Conservation (phyloP, 1,139 yeast species). For the Debaryomyces nepalensis region DNA sequence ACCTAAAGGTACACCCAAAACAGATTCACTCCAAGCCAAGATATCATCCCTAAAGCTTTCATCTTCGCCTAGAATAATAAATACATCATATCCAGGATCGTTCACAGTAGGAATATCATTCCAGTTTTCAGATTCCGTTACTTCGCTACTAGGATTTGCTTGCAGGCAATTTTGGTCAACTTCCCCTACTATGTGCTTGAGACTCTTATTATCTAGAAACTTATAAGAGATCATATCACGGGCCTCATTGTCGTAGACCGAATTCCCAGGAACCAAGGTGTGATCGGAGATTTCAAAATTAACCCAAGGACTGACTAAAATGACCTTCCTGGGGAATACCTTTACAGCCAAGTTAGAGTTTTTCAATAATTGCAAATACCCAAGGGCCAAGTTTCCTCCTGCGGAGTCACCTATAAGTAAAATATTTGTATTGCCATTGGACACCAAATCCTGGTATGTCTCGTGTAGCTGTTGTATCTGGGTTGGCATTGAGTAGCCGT, state of each 20-base stretch:
- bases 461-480: slow-evolving; percentile 41
- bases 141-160: slow-evolving; percentile 23
- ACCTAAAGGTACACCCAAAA: slow-evolving; percentile 33
- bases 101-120: slow-evolving; percentile 36
- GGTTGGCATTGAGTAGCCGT: slow-evolving; percentile 38
- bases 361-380: slow-evolving; percentile 34
- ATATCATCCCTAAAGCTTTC: slow-evolving; percentile 50
- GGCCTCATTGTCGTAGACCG: slow-evolving; percentile 38
- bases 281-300: slow-evolving; percentile 23
- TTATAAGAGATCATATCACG: slow-evolving; percentile 36
- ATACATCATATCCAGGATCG: slow-evolving; percentile 30
- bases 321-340: slow-evolving; percentile 36
- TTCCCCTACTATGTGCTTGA: slow-evolving; percentile 18
- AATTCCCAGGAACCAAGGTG: slow-evolving; percentile 32
- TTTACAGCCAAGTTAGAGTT: slow-evolving; percentile 8
- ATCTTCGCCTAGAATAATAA: slow-evolving; percentile 47
- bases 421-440: slow-evolving; percentile 33
- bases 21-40: slow-evolving; percentile 40
- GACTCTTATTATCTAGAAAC: slow-evolving; percentile 12
- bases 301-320: slow-evolving; percentile 48
- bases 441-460: slow-evolving; percentile 33
- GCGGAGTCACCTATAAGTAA: slow-evolving; percentile 48
- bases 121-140: slow-evolving; percentile 37
- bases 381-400: slow-evolving; percentile 44
- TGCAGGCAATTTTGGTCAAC: slow-evolving; percentile 14